Evolutionary conservation across 164 flowering plant species (phyloP).

Genomic region (Vitis cinerea): DNA sequence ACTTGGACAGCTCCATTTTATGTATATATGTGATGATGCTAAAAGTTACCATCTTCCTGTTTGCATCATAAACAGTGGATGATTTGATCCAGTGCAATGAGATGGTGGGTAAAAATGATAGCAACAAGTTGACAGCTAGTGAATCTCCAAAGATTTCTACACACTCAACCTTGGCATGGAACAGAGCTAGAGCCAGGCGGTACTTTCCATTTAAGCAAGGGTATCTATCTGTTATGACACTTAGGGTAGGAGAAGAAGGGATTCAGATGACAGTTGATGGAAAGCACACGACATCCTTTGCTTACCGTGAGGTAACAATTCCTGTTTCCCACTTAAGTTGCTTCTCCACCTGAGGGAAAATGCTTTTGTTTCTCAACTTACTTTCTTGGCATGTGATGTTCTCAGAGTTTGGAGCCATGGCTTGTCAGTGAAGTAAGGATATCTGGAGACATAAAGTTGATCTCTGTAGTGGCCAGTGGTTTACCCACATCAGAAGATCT

Average conservation of each 20-base stretch:
- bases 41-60: background rate
- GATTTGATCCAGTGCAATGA: conserved; percentile 81
- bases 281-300: conserved; percentile 90
- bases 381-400: conserved; percentile 8
- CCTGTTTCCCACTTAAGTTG: background rate
- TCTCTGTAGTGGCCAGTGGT: conserved; percentile 86
- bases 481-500: conserved; percentile 91
- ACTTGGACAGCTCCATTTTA: background rate
- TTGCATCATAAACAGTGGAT: conserved; percentile 57
- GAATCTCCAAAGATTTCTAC: conserved; percentile 37
- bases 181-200: conserved; percentile 39
- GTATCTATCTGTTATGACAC: conserved; percentile 75
- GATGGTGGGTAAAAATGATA: conserved; percentile 64
- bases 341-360: background rate
- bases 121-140: conserved; percentile 14
- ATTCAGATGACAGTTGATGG: conserved; percentile 99
- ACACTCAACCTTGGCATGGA: conserved; percentile 27
- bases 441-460: conserved; percentile 80
- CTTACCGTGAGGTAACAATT: conserved; percentile 72
- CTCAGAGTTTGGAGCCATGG: conserved; percentile 98
- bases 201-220: conserved; percentile 94
- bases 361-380: background rate
- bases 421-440: conserved; percentile 84
- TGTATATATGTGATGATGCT: background rate
- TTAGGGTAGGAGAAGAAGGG: conserved; percentile 90